Conservation (phyloP, 1,139 yeast genomes). For the Scheffersomyces segobiensis region DNA sequence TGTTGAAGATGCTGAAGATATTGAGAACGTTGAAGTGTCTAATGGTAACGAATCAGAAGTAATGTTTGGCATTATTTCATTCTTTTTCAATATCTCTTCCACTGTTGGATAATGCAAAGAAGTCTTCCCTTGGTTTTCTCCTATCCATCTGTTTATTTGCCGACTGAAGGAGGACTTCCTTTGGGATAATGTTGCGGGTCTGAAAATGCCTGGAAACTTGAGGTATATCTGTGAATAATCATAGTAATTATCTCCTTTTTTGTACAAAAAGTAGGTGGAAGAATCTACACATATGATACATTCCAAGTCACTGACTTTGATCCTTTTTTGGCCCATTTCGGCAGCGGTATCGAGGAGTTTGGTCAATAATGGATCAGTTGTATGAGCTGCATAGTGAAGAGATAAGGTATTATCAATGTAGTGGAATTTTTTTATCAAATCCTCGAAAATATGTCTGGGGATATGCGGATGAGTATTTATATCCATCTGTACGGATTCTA, state of each 20-base stretch:
- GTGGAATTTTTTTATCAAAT: slow-evolving; percentile 9
- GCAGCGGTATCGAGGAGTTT: slow-evolving; percentile 22
- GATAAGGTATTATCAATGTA: slow-evolving; percentile 27
- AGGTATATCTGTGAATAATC: slow-evolving; percentile 7
- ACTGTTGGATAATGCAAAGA: slow-evolving; percentile 2
- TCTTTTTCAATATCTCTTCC: slow-evolving; percentile 3
- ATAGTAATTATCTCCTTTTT: slow-evolving; percentile 4
- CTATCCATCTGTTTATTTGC: slow-evolving; percentile 11
- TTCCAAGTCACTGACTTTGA: slow-evolving; percentile 17
- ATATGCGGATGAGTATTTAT: slow-evolving; percentile 2
- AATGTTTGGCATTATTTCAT: neutral
- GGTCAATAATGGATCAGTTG: slow-evolving; percentile 21
- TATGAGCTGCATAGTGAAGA: slow-evolving; percentile 29
- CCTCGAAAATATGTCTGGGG: slow-evolving; percentile 4
- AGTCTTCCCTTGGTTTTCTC: slow-evolving; percentile 3
- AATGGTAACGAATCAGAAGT: neutral
- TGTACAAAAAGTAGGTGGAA: slow-evolving; percentile 15
- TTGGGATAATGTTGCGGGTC: slow-evolving; percentile 4
- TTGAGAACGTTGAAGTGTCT: neutral
- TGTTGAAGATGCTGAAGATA: neutral
- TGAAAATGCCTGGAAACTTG: slow-evolving; percentile 9
- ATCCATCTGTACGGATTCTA: neutral
- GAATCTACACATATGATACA: slow-evolving; percentile 17
- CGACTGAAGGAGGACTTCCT: slow-evolving; percentile 7
- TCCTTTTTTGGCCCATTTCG: slow-evolving; percentile 15